phyloP scores from a whole-genome alignment of 75 land plant genomes.

The Cupressus sempervirens region DNA sequence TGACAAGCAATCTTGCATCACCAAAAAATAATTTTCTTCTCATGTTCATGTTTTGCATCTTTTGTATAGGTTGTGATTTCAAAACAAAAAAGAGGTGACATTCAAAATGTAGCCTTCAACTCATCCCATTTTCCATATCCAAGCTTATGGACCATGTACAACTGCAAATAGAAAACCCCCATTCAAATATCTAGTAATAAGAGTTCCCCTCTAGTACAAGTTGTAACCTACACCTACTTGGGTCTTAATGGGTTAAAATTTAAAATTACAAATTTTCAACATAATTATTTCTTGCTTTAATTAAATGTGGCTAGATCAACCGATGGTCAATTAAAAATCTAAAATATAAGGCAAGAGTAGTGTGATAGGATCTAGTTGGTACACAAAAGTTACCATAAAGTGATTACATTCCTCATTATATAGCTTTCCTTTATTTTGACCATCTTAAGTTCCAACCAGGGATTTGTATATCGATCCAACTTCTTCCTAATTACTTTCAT shows the following conservation, averaged over 20 bases:
- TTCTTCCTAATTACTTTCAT: conserved; percentile 98
- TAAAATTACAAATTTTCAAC: too few relatives aligned
- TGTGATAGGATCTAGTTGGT: not conserved
- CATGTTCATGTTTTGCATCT: too few relatives aligned
- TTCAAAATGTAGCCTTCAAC: conserved; percentile 91
- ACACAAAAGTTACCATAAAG: conserved; percentile 54
- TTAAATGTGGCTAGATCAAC: not conserved
- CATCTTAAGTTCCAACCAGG: conserved; percentile 96
- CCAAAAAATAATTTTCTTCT: too few relatives aligned
- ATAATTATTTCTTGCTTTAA: not conserved
- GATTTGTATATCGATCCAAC: conserved; percentile 92
- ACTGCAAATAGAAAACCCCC: too few relatives aligned
- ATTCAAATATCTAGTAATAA: not conserved
- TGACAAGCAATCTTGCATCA: too few relatives aligned
- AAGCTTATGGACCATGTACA: conserved; percentile 95
- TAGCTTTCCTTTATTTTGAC: conserved; percentile 97
- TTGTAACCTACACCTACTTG: too few relatives aligned
- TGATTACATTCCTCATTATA: conserved; percentile 99
- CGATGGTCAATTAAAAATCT: not conserved
- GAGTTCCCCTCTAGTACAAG: not conserved
- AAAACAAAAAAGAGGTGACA: conserved; percentile 88
- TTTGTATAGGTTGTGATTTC: too few relatives aligned
- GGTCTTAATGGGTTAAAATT: not conserved
- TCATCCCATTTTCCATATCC: conserved; percentile 99
- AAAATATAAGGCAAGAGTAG: not conserved